phyloP scores from a whole-genome alignment of 2,329 filamentous ascomycete genomes.

The Aspergillus hortae region DNA sequence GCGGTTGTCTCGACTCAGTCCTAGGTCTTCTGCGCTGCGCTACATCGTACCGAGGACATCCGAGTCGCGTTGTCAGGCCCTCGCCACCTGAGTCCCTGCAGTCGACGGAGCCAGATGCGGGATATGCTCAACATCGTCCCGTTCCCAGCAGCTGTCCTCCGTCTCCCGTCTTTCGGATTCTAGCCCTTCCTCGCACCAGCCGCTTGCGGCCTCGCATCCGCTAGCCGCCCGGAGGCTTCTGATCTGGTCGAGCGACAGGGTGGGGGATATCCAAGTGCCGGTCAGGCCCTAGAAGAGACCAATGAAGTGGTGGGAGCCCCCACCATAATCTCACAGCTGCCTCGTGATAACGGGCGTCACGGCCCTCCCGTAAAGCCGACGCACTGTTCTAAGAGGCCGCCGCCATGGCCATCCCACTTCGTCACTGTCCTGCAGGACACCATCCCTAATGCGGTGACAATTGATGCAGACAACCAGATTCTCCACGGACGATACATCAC shows the following conservation, averaged over 20 bases:
- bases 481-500: conserved; percentile 3
- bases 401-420: not conserved
- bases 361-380: not conserved
- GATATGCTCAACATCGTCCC: no score
- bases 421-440: conserved; percentile 5
- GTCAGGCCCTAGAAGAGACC: conserved; percentile 1
- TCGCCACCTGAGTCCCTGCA: no score
- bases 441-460: conserved; percentile 9
- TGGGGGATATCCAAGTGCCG: not conserved
- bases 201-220: not conserved
- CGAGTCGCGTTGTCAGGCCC: not conserved
- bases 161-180: not conserved
- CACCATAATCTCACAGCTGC: conserved; percentile 11
- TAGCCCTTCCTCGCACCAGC: not conserved
- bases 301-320: conserved; percentile 9
- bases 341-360: conserved; percentile 7
- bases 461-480: conserved; percentile 8
- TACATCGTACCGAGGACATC: conserved; percentile 1
- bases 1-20: not conserved
- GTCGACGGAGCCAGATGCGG: no score
- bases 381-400: not conserved
- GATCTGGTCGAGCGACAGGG: not conserved
- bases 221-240: not conserved
- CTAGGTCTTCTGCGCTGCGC: not conserved
- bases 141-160: no score